Conservation (phyloP, 2,329 filamentous ascomycete genomes). For the Metarhizium anisopliae region DNA sequence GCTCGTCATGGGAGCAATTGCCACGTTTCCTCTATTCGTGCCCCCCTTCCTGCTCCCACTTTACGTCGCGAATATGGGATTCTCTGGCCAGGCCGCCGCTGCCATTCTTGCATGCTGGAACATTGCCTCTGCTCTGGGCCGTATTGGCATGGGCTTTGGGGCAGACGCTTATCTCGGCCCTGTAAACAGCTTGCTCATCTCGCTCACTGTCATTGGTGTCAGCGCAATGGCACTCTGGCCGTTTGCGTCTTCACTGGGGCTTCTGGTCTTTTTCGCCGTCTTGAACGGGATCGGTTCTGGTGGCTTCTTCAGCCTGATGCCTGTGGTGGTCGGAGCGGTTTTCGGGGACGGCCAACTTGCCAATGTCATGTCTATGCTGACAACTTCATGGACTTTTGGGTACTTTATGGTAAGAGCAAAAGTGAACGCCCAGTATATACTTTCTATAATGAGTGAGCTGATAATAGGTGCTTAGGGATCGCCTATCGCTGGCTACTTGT, state of each 20-base stretch:
- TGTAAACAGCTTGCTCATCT: constrained; percentile 18
- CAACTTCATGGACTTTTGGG: constrained; percentile 21
- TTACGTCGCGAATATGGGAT: constrained; percentile 15
- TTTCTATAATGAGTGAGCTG: background rate
- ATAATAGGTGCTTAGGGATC: background rate
- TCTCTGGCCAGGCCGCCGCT: constrained; percentile 15
- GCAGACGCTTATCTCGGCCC: constrained; percentile 17
- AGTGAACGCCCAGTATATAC: background rate
- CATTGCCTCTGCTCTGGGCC: constrained; percentile 18
- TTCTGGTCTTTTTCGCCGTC: constrained; percentile 13
- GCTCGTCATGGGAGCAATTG: constrained; percentile 14
- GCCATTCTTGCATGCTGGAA: constrained; percentile 19
- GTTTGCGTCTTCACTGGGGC: constrained; percentile 14
- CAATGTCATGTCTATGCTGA: constrained; percentile 16
- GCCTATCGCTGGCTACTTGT: background rate
- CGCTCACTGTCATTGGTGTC: constrained; percentile 16
- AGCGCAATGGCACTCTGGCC: constrained; percentile 19
- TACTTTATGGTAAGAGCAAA: constrained; percentile 18
- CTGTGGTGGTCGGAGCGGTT: constrained; percentile 15
- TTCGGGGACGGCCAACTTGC: constrained; percentile 15
- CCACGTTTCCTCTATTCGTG: constrained; percentile 17
- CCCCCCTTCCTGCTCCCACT: constrained; percentile 17
- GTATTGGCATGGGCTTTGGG: constrained; percentile 15
- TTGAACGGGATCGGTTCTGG: constrained; percentile 21
- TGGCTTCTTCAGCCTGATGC: constrained; percentile 21